Evolutionary conservation across 1,139 yeast genomes (phyloP).

Genomic region (Taphrina confusa): DNA sequence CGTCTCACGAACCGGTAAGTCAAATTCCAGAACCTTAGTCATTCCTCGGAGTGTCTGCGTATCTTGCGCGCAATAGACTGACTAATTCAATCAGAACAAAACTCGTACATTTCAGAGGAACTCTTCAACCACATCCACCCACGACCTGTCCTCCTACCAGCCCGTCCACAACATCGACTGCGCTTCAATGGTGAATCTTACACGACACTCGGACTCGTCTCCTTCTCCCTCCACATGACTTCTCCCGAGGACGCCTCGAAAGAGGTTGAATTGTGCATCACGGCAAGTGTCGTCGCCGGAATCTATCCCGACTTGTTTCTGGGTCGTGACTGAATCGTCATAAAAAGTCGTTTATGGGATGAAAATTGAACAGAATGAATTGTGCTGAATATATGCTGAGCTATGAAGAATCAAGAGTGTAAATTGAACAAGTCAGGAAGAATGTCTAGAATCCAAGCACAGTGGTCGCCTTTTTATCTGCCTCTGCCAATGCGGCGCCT

Average conservation of each 20-base stretch:
- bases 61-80: background rate
- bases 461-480: conserved; percentile 19
- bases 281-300: conserved; percentile 10
- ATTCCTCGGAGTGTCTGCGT: background rate
- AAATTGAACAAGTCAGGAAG: background rate
- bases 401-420: background rate
- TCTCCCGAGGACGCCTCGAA: conserved; percentile 4
- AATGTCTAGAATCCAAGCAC: conserved; percentile 4
- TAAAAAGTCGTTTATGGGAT: no score
- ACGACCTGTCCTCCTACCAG: conserved; percentile 16
- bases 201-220: background rate
- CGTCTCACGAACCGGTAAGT: conserved; percentile 1
- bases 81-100: background rate
- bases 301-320: conserved; percentile 19
- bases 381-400: background rate
- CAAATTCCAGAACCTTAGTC: background rate
- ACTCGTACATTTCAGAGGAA: conserved; percentile 10
- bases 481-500: conserved; percentile 22
- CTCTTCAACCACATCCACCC: conserved; percentile 5
- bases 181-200: conserved; percentile 10
- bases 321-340: background rate
- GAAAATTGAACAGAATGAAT: no score
- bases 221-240: conserved; percentile 15
- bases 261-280: conserved; percentile 2
- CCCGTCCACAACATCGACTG: background rate